Evolutionary conservation across 2,329 filamentous ascomycete species (phyloP), one percentile per base, ranked within the genome.

Genomic region (Fusarium nelsonii): DNA sequence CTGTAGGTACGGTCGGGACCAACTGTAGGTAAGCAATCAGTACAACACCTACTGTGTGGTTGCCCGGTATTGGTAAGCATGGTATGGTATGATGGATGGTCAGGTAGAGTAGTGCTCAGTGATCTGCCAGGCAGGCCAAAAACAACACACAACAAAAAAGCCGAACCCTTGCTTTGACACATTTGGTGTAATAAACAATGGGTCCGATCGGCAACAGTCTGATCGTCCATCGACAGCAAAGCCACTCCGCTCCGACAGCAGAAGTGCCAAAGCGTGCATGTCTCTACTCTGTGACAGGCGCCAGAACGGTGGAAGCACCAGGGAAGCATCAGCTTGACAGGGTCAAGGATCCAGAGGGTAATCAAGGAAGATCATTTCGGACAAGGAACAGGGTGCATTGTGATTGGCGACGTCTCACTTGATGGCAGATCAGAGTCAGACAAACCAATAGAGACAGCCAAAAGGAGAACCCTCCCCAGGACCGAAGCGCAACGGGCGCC

Each of bases 401-500:
- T 36, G 55, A 52, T 56, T 18, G 48, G 34, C 48, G 48, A 45
- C 15, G 39, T 10, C 20, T 30, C 51, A 36, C 18, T 37, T 50
- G 51, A 37, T 51, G 34, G 45, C 40, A 58, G 44, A 52, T 57
- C 66, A 55, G 43, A 52, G 44, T 53, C 62, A 49, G 33, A 68
- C 39, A 28, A 26, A 11, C 52, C 60, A 69, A 58, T 61, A 39
- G 56, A n/a, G 44, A 1, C 18, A 14, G 37, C 28, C 20, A 39
- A 50, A 49, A 23, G 23, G 48, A 41, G 33, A 32, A 45, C 18
- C 56, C 48, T 53, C 63, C 48, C 34, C 48, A 64, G 44, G 63
- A 54, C 65, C 61, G 58, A 69, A 70, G 55, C 56, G 58, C 62
- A 72, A 73, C 70, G 61, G 68, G 63, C 57, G 69, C 69, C 73